A percentile compares a stretch with the other conserved stretches of the same genome.
phyloP scores from a whole-genome alignment of 208 protist species.

The Trichomonas gallinae region DNA sequence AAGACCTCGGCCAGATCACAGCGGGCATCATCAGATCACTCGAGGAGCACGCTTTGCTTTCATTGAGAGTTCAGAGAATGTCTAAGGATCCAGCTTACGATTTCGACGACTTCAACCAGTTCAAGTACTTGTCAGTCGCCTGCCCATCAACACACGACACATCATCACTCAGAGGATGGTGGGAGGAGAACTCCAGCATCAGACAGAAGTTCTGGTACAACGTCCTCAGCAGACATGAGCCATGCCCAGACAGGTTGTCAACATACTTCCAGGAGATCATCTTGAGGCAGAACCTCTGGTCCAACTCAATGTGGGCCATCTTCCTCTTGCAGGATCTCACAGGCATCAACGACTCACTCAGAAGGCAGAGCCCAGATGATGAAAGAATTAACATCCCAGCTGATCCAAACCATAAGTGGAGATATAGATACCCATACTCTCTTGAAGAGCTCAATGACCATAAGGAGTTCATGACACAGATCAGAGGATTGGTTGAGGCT shows the following conservation, averaged over 20 bases:
- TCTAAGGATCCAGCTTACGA: background rate
- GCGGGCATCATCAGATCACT: background rate
- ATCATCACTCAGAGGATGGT: background rate
- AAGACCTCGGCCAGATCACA: background rate
- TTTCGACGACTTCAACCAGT: background rate
- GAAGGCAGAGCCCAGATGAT: background rate
- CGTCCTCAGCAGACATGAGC: background rate
- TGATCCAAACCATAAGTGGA: background rate
- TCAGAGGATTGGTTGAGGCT: background rate
- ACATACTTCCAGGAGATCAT: background rate
- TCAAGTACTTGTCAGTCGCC: background rate
- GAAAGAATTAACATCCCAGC: background rate
- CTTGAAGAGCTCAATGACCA: background rate
- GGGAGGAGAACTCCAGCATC: background rate
- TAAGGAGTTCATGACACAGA: background rate
- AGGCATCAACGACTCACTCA: background rate
- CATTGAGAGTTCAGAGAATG: background rate
- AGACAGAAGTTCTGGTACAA: background rate
- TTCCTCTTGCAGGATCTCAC: background rate
- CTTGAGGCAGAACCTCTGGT: background rate
- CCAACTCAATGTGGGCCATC: background rate
- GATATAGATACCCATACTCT: background rate
- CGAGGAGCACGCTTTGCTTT: background rate
- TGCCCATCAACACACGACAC: background rate
- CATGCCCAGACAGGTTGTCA: background rate